Percentiles rank a stretch among this genome's conserved stretches.
These are phyloP conservation scores for Vitis labrusca DNA, from an alignment of 164 flowering plant species.

Conservation along the genomic window DNA sequence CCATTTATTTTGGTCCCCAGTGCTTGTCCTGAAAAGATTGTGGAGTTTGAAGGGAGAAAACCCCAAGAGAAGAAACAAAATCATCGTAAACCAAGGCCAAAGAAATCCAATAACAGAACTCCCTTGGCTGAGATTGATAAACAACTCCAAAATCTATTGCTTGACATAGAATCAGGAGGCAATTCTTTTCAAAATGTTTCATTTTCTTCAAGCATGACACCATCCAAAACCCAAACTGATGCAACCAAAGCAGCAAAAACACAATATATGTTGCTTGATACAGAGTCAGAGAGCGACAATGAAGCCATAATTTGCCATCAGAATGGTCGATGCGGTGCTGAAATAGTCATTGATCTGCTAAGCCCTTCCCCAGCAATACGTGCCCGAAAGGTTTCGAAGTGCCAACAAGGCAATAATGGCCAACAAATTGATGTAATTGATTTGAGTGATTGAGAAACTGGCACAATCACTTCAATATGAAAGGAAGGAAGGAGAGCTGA, in stretches of 20 bases:
- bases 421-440: slow-evolving; percentile 45
- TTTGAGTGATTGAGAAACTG: slow-evolving; percentile 70
- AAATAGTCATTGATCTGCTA: slow-evolving; percentile 57
- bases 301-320: neutral
- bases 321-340: slow-evolving; percentile 1
- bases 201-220: neutral
- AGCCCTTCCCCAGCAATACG: neutral
- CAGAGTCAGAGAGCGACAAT: slow-evolving; percentile 9
- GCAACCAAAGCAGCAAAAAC: neutral
- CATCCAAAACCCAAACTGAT: neutral
- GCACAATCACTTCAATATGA: slow-evolving; percentile 58
- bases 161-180: slow-evolving; percentile 46
- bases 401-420: slow-evolving; percentile 13
- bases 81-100: slow-evolving; percentile 38
- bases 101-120: slow-evolving; percentile 34
- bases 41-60: slow-evolving; percentile 59
- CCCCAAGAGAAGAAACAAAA: slow-evolving; percentile 51
- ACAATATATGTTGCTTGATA: neutral
- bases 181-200: slow-evolving; percentile 3
- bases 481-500: slow-evolving; percentile 62
- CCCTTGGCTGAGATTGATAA: slow-evolving; percentile 40
- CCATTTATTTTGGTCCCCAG: slow-evolving; percentile 29
- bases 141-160: slow-evolving; percentile 53
- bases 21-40: slow-evolving; percentile 90
- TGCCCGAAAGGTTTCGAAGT: slow-evolving; percentile 31